A percentile compares a stretch with the other conserved stretches of the same genome.
phyloP scores from a whole-genome alignment of 768 basidiomycete species.

The Termitomyces sp. region DNA sequence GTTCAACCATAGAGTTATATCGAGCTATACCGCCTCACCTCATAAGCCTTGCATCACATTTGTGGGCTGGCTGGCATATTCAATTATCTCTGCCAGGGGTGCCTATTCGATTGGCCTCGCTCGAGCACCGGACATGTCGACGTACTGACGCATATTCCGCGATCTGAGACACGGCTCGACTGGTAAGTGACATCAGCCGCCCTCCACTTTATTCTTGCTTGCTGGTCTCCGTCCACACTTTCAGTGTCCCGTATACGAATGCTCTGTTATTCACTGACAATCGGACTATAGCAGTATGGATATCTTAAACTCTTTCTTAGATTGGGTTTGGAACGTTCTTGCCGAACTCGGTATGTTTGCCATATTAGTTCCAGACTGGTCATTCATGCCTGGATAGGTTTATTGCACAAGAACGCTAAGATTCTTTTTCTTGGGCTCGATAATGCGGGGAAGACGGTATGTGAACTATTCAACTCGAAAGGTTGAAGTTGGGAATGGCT shows the following conservation, averaged over 20 bases:
- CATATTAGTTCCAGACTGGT: background rate
- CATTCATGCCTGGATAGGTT: slow-evolving; percentile 45
- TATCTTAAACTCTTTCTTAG: slow-evolving; percentile 71
- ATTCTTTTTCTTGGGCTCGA: slow-evolving; percentile 98
- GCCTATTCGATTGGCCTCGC: no score
- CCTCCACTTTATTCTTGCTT: background rate
- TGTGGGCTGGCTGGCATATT: background rate
- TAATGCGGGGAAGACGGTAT: slow-evolving; percentile 98
- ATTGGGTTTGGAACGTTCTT: slow-evolving; percentile 97
- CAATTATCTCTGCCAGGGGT: background rate
- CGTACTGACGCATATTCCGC: background rate
- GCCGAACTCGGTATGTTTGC: slow-evolving; percentile 75
- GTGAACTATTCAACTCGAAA: slow-evolving; percentile 21
- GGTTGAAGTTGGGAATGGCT: background rate
- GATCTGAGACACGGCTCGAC: slow-evolving; percentile 1
- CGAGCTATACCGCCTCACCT: no score
- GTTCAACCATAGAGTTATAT: no score
- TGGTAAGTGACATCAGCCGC: background rate
- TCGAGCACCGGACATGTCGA: background rate
- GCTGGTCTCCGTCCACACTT: background rate
- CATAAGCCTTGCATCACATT: background rate
- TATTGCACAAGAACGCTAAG: slow-evolving; percentile 98
- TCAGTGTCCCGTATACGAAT: background rate
- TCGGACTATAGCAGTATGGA: slow-evolving; percentile 2
- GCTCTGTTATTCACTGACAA: background rate